Evolutionary conservation across 179 eudicot genomes (phyloP).

Genomic region (Kewa caespitosa): DNA sequence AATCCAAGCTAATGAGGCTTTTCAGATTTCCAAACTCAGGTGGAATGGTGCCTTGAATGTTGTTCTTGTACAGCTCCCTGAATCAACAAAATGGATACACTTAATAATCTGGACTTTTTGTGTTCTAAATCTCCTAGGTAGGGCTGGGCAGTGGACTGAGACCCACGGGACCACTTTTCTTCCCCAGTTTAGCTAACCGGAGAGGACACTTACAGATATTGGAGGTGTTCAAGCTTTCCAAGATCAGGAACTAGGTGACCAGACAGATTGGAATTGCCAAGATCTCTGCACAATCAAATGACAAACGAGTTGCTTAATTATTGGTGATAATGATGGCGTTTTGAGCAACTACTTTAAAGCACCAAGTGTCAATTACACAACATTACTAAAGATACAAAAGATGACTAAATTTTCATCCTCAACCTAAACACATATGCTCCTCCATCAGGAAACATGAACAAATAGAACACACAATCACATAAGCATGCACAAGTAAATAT

Average conservation of each 20-base stretch:
- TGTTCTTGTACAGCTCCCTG: constrained; percentile 96
- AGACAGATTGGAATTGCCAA: constrained; percentile 83
- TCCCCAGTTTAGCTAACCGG: not conserved
- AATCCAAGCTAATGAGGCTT: constrained; percentile 88
- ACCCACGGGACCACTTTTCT: too few relatives aligned
- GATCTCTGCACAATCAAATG: constrained; percentile 58
- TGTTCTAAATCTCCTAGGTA: not conserved
- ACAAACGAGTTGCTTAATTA: constrained; percentile 2
- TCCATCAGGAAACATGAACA: not conserved
- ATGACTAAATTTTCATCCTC: not conserved
- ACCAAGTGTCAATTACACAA: not conserved
- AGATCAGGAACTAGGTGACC: constrained; percentile 92
- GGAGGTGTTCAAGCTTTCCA: constrained; percentile 87
- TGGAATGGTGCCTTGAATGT: constrained; percentile 79
- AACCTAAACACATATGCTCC: not conserved
- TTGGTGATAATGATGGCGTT: not conserved
- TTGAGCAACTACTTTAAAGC: not conserved
- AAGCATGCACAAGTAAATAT: not conserved
- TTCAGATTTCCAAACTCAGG: constrained; percentile 81
- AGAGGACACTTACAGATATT: constrained; percentile 62
- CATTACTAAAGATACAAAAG: not conserved
- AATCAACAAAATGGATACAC: constrained; percentile 19
- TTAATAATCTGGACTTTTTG: not conserved
- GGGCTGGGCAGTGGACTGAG: too few relatives aligned
- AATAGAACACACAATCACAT: not conserved